Evolutionary conservation across 768 basidiomycete species (phyloP), one percentile per base, ranked within the genome.

Genomic region (Jaapia argillacea): DNA sequence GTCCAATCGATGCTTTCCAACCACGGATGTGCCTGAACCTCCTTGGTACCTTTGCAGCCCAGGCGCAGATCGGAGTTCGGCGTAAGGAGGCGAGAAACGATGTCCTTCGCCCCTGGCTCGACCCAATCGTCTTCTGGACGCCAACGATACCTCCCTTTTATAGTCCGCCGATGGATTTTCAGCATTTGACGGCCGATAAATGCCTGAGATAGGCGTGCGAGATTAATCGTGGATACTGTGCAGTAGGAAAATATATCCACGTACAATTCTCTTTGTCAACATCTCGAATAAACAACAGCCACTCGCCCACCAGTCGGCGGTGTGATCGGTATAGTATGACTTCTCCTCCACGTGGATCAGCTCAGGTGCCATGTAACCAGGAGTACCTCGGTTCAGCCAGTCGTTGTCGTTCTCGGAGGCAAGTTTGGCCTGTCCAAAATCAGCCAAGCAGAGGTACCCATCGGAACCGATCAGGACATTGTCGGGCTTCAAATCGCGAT

Each of bases 401-500:
- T 22, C 42, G 3, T 46, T 41, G 5, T 55, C 52, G 26, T 47
- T 55, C 5, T 58, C 47, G 48, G 44, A 40, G n/a, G n/a, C n/a
- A n/a, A n/a, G n/a, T 26, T 36, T 54, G 0, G 58, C 61, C 20
- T 58, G 46, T 3, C 75, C 76, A 48, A 81, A 75, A 51, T 80
- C 77, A 6, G 66, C 65, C 1, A 81, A 46, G 44, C 60, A 54
- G 22, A 79, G 60, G 50, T 80, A 80, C 21, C 77, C 78, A 51
- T 76, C 74, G 2, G 63, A 50, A 35, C 72, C 74, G 45, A 81
- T 43, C 41, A 80, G 64, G 39, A 81, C 66, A 40, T 79, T 79
- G 16, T 68, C 69, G 2, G 77, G 75, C 51, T 79, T 79, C 16
- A 81, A 43, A 51, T 80, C 76, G 16, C 74, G 66, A 45, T 79